Conservation (phyloP, 257 asterid species). For the Capsicum rhomboideum region DNA sequence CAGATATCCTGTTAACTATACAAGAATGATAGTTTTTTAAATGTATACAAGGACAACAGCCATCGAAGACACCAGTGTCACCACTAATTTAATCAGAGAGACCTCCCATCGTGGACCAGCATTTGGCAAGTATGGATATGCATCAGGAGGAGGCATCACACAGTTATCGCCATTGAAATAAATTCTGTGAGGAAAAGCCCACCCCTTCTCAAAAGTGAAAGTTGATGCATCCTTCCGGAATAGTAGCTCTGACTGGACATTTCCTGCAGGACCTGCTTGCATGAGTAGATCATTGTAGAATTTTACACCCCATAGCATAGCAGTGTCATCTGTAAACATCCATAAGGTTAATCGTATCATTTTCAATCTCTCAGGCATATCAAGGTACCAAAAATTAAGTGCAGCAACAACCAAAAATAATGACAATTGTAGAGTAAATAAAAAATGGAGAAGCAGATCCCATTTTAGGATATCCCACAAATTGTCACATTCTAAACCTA, state of each 20-base stretch:
- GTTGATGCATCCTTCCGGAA: conserved; percentile 61
- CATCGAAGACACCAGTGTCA: conserved; percentile 29
- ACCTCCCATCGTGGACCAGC: conserved; percentile 27
- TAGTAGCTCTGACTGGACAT: conserved; percentile 82
- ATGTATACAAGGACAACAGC: conserved; percentile 32
- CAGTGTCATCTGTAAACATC: conserved; percentile 62
- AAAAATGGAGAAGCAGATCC: not conserved
- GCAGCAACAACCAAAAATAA: not conserved
- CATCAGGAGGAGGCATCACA: conserved; percentile 85
- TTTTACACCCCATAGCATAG: conserved; percentile 72
- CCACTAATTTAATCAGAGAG: conserved; percentile 30
- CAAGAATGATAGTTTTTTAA: conserved; percentile 15
- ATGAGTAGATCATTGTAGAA: conserved; percentile 66
- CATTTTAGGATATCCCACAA: not conserved
- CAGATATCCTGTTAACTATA: not conserved
- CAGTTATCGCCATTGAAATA: conserved; percentile 89
- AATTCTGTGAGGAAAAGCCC: conserved; percentile 82
- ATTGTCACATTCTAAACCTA: not conserved
- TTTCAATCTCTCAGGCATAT: not conserved
- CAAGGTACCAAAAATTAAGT: not conserved
- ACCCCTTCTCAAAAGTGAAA: conserved; percentile 70
- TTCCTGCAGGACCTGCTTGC: conserved; percentile 73
- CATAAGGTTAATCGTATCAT: not conserved
- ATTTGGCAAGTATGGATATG: conserved; percentile 73
- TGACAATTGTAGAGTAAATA: not conserved